These are phyloP conservation scores for Populus trichocarpa DNA, from an alignment of 441 rosid genomes.

Conservation along the genomic window DNA sequence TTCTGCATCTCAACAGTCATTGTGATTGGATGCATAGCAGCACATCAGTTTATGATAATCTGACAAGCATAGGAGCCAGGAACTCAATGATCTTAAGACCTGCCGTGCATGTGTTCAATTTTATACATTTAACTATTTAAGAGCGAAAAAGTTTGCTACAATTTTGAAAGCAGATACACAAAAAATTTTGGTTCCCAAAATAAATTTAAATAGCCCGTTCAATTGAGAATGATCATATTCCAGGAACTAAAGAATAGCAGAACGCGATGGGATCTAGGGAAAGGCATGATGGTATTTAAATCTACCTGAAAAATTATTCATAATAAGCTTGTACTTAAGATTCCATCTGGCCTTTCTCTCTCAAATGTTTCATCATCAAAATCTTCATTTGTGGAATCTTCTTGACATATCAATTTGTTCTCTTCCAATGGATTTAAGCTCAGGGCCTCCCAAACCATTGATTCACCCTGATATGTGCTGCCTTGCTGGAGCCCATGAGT, in stretches of 20 bases:
- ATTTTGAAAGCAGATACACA: background rate
- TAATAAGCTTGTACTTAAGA: conserved; percentile 44
- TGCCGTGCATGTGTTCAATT: background rate
- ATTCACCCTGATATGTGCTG: conserved; percentile 37
- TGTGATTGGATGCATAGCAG: background rate
- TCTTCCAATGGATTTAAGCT: conserved; percentile 46
- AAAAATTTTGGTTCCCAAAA: background rate
- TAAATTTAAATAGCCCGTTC: background rate
- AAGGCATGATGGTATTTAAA: conserved; percentile 18
- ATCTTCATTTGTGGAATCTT: conserved; percentile 84
- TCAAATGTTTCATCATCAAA: conserved; percentile 70
- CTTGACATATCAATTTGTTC: conserved; percentile 67
- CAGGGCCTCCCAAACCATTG: conserved; percentile 57
- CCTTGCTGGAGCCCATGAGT: conserved; percentile 40
- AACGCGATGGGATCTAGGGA: background rate
- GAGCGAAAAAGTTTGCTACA: background rate
- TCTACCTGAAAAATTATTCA: conserved; percentile 48
- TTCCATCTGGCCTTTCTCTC: conserved; percentile 42
- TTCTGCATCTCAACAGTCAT: background rate
- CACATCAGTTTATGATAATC: background rate
- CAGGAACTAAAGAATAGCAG: background rate
- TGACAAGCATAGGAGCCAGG: background rate
- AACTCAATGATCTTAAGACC: background rate
- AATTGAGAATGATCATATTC: background rate
- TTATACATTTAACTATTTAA: background rate